A percentile compares a stretch with the other conserved stretches of the same genome.
Evolutionary conservation across 345 rosid species (phyloP).

Genomic region (Aurinia saxatilis): DNA sequence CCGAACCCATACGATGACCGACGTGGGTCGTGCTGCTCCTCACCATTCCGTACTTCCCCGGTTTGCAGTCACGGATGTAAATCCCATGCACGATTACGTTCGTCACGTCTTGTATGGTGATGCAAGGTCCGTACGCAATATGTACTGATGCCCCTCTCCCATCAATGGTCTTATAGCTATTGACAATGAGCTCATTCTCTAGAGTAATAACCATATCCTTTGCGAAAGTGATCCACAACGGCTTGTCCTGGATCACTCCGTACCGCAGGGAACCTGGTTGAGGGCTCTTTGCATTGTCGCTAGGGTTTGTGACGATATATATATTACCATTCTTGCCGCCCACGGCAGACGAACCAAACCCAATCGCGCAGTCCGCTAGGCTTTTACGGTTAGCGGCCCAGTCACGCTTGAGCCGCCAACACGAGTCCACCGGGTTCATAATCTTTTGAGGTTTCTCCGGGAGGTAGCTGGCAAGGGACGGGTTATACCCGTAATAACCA

Average conservation of each 20-base stretch:
- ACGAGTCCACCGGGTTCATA: constrained; percentile 65
- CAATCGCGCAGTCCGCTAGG: constrained; percentile 65
- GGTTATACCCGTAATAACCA: constrained; percentile 26
- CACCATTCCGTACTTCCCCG: constrained; percentile 45
- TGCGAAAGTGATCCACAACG: constrained; percentile 77
- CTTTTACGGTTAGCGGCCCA: constrained; percentile 68
- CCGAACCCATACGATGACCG: constrained; percentile 58
- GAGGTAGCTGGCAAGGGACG: constrained; percentile 22
- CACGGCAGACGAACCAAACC: constrained; percentile 61
- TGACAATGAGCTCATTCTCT: constrained; percentile 76
- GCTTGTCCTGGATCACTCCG: constrained; percentile 50
- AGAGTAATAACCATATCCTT: constrained; percentile 64
- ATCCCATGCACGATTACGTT: constrained; percentile 83
- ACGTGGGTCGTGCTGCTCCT: constrained; percentile 31
- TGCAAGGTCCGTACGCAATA: constrained; percentile 73
- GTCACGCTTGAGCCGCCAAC: constrained; percentile 65
- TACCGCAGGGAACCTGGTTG: constrained; percentile 53
- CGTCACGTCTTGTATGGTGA: constrained; percentile 64
- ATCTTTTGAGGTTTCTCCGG: constrained; percentile 18
- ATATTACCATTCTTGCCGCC: constrained; percentile 74
- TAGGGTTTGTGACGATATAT: constrained; percentile 53
- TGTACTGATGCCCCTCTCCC: constrained; percentile 80
- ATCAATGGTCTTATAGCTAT: constrained; percentile 80
- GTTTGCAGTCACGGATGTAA: constrained; percentile 75
- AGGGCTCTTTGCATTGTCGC: constrained; percentile 66